Conservation (phyloP, 108 stramenopile genomes). For the Cyclotella distinguenda region DNA sequence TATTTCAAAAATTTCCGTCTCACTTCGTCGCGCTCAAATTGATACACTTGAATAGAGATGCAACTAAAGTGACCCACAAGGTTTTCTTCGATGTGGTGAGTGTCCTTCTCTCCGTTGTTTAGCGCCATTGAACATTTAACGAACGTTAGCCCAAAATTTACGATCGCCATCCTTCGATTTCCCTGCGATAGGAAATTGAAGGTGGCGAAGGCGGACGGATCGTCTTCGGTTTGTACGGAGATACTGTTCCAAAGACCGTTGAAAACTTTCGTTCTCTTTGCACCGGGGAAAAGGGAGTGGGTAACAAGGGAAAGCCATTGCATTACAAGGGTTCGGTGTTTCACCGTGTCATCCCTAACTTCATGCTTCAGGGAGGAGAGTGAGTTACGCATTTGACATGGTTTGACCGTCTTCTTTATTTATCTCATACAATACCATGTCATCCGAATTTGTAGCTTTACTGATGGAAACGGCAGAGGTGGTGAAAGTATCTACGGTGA, state of each 20-base stretch:
- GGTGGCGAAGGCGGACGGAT: slow-evolving; percentile 71
- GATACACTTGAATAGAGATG: slow-evolving; percentile 21
- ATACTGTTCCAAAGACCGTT: slow-evolving; percentile 88
- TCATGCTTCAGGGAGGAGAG: slow-evolving; percentile 47
- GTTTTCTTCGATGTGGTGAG: slow-evolving; percentile 87
- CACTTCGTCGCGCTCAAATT: neutral
- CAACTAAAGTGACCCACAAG: slow-evolving; percentile 73
- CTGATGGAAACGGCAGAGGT: slow-evolving; percentile 85
- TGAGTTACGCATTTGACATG: neutral
- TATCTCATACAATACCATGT: too few species aligned
- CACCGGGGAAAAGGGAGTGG: slow-evolving; percentile 89
- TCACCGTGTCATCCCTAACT: slow-evolving; percentile 65
- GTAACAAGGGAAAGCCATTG: slow-evolving; percentile 78
- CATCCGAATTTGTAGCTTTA: slow-evolving; percentile 80
- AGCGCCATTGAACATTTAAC: too few species aligned
- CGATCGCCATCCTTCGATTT: too few species aligned
- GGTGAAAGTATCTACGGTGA: slow-evolving; percentile 74
- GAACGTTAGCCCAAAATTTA: too few species aligned
- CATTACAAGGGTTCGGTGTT: slow-evolving; percentile 79
- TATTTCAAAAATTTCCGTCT: too few species aligned
- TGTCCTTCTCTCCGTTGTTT: neutral
- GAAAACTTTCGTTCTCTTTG: slow-evolving; percentile 95
- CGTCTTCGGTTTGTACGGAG: slow-evolving; percentile 91
- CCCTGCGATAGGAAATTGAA: slow-evolving; percentile 43
- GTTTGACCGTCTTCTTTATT: neutral